Conservation (phyloP, 768 basidiomycete species). For the Kondoa subrosea region DNA sequence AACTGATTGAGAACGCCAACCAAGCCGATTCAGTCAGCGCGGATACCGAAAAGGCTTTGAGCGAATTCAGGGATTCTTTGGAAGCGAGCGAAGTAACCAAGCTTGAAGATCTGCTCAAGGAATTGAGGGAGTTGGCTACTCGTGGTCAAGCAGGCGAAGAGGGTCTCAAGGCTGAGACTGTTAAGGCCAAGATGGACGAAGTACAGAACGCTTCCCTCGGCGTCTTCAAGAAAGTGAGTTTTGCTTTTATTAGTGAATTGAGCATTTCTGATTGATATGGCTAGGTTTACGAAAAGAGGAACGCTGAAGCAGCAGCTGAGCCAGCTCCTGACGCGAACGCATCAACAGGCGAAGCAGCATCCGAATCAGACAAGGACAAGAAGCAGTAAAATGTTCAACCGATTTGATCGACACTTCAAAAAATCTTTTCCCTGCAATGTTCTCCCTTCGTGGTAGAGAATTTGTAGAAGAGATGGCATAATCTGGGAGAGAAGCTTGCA, state of each 20-base stretch:
- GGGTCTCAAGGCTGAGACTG: constrained; percentile 60
- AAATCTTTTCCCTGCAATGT: background rate
- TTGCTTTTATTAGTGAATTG: background rate
- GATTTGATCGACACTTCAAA: constrained; percentile 5
- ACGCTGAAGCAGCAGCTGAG: constrained; percentile 40
- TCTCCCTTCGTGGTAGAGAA: too few relatives aligned
- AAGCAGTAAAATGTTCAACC: constrained; percentile 46
- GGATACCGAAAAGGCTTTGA: constrained; percentile 97
- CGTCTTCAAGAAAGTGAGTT: constrained; percentile 54
- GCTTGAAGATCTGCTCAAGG: constrained; percentile 65
- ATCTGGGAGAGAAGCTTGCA: too few relatives aligned
- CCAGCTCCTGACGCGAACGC: constrained; percentile 35
- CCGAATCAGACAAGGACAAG: constrained; percentile 44
- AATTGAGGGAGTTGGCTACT: constrained; percentile 70
- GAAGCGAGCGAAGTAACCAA: constrained; percentile 85
- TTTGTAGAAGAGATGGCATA: too few relatives aligned
- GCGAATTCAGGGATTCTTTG: constrained; percentile 93
- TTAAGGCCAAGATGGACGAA: constrained; percentile 83
- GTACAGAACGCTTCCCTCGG: constrained; percentile 87
- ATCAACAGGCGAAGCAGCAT: constrained; percentile 33
- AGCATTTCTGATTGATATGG: background rate
- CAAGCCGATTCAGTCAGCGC: constrained; percentile 83
- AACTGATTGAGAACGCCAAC: constrained; percentile 88
- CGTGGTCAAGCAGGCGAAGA: constrained; percentile 81
- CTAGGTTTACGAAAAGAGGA: constrained; percentile 74